phyloP scores from a whole-genome alignment of 352 stramenopile genomes.

The Phytopythium montanum region DNA sequence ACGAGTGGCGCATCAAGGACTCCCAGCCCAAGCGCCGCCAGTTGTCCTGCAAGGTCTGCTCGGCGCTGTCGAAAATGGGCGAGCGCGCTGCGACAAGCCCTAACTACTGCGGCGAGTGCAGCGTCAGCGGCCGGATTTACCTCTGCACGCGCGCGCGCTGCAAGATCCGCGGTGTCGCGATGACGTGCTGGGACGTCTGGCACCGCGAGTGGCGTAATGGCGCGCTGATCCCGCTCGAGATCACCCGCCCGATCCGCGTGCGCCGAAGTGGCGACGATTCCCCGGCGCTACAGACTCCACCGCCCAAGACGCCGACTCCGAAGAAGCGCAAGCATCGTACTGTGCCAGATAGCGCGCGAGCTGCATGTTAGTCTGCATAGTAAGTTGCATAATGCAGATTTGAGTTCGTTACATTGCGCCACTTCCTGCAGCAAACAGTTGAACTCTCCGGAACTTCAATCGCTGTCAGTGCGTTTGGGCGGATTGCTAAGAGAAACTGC shows the following conservation, averaged over 20 bases:
- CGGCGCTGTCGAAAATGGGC: neutral
- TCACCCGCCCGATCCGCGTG: neutral
- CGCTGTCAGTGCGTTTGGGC: too few relatives aligned
- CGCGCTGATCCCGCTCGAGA: neutral
- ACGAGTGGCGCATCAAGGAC: slow-evolving; percentile 4
- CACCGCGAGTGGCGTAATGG: neutral
- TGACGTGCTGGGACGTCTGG: neutral
- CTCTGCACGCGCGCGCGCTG: neutral
- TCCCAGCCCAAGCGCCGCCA: neutral
- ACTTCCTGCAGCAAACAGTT: too few relatives aligned
- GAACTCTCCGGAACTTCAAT: too few relatives aligned
- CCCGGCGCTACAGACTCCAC: too few relatives aligned
- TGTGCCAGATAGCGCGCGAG: too few relatives aligned
- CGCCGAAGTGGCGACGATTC: too few relatives aligned
- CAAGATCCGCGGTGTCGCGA: neutral
- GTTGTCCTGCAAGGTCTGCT: neutral
- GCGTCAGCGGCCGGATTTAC: neutral
- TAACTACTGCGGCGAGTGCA: neutral
- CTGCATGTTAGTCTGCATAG: too few relatives aligned
- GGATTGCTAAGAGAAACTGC: too few relatives aligned
- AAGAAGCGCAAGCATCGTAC: too few relatives aligned
- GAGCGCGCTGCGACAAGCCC: neutral
- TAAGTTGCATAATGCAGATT: too few relatives aligned
- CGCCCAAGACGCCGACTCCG: too few relatives aligned
- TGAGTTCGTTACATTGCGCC: too few relatives aligned